phyloP scores from a whole-genome alignment of 495 filamentous ascomycete species.

The Xylaria bambusicola region DNA sequence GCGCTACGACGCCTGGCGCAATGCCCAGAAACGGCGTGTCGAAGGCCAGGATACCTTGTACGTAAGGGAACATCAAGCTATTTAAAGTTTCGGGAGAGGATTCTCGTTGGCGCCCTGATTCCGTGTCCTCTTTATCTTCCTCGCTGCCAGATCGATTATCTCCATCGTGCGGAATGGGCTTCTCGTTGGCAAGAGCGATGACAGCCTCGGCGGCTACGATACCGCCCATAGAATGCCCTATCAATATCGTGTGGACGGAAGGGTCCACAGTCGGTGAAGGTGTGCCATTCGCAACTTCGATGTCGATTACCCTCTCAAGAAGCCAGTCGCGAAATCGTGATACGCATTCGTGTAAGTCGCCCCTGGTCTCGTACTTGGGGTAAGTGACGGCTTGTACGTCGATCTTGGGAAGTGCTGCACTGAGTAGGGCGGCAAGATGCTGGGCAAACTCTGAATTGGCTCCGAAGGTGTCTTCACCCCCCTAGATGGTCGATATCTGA shows the following conservation, averaged over 20 bases:
- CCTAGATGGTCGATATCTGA: constrained; percentile 53
- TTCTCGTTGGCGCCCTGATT: constrained; percentile 15
- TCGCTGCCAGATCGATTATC: too few species aligned
- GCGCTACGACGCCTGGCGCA: constrained; percentile 81
- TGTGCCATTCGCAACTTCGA: constrained; percentile 82
- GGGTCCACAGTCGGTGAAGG: constrained; percentile 87
- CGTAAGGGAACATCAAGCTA: constrained; percentile 64
- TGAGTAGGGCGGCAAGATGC: constrained; percentile 69
- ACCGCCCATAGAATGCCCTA: constrained; percentile 96
- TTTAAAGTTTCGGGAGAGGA: constrained; percentile 35
- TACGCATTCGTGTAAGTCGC: constrained; percentile 81
- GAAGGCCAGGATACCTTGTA: constrained; percentile 88
- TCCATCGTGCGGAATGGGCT: constrained; percentile 59
- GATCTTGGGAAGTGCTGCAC: constrained; percentile 71
- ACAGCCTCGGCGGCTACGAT: constrained; percentile 91
- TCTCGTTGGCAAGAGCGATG: constrained; percentile 66
- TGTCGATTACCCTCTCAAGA: constrained; percentile 86
- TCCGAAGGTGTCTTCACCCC: constrained; percentile 85
- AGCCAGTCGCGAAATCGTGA: constrained; percentile 87
- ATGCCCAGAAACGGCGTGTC: constrained; percentile 95
- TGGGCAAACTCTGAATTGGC: constrained; percentile 64
- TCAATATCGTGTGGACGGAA: constrained; percentile 77
- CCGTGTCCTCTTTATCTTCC: constrained; percentile 13
- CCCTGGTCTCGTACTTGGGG: constrained; percentile 89
- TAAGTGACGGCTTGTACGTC: constrained; percentile 72